Evolutionary conservation across 805 yeast species (phyloP).

Genomic region (Monosporozyma aerobia): DNA sequence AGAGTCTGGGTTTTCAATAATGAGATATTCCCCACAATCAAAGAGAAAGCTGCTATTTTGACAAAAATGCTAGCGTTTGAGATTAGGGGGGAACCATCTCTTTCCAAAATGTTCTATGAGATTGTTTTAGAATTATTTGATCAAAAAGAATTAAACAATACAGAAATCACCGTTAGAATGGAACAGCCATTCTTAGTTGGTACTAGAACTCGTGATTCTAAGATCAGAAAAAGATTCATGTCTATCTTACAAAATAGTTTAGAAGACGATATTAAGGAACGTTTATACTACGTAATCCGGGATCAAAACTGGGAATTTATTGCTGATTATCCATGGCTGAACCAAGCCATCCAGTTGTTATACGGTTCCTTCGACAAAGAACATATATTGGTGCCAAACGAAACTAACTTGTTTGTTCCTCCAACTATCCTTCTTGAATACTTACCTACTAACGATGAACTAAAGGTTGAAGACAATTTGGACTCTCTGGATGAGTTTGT

Average conservation of each 20-base stretch:
- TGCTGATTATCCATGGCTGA: constrained; percentile 90
- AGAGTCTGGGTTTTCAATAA: constrained; percentile 84
- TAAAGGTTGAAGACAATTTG: constrained; percentile 4
- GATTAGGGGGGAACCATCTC: constrained; percentile 70
- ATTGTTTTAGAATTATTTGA: constrained; percentile 83
- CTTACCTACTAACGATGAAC: constrained; percentile 13
- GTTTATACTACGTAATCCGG: constrained; percentile 77
- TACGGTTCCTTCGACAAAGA: constrained; percentile 65
- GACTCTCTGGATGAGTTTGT: constrained; percentile 27
- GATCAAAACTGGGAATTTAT: constrained; percentile 97
- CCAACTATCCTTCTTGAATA: constrained; percentile 14
- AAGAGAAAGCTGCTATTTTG: constrained; percentile 90
- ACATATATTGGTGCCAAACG: constrained; percentile 37
- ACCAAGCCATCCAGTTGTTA: constrained; percentile 81
- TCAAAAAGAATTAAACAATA: constrained; percentile 63
- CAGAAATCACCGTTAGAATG: constrained; percentile 88
- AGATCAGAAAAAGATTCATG: constrained; percentile 71
- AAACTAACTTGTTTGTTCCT: constrained; percentile 46
- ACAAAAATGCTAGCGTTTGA: constrained; percentile 92
- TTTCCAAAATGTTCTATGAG: constrained; percentile 71
- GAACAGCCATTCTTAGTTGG: constrained; percentile 96
- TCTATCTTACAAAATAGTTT: constrained; percentile 65
- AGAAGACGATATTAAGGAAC: constrained; percentile 66
- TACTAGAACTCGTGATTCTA: constrained; percentile 70
- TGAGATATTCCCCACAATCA: constrained; percentile 85